A percentile compares a stretch with the other conserved stretches of the same genome.
These are phyloP conservation scores for Triangularia verruculosa DNA, from an alignment of 2,329 filamentous ascomycete species.

Conservation along the genomic window DNA sequence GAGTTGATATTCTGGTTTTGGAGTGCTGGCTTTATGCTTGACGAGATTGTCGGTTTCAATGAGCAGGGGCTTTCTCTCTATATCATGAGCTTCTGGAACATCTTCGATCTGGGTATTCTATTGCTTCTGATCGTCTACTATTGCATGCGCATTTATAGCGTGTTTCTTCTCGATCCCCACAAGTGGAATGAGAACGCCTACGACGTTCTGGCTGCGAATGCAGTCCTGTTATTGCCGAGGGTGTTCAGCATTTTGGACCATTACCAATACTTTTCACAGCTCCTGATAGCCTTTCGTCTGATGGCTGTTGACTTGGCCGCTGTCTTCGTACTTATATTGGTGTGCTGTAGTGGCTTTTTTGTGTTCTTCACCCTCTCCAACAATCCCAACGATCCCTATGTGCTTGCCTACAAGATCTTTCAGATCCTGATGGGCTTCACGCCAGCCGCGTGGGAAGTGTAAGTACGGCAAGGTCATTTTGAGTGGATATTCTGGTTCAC, in stretches of 20 bases:
- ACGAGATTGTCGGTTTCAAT: slow-evolving; percentile 93
- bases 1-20: slow-evolving; percentile 96
- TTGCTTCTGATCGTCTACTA: slow-evolving; percentile 86
- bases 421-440: slow-evolving; percentile 96
- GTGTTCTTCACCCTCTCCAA: slow-evolving; percentile 87
- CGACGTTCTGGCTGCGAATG: slow-evolving; percentile 88
- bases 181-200: slow-evolving; percentile 82
- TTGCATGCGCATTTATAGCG: slow-evolving; percentile 81
- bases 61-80: slow-evolving; percentile 96
- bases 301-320: slow-evolving; percentile 90
- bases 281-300: slow-evolving; percentile 88
- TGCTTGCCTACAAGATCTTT: slow-evolving; percentile 86
- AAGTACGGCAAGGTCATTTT: slow-evolving; percentile 33
- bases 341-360: slow-evolving; percentile 91
- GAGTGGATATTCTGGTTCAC: background rate
- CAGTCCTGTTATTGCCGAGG: slow-evolving; percentile 82
- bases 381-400: slow-evolving; percentile 64
- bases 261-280: slow-evolving; percentile 92
- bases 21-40: slow-evolving; percentile 95
- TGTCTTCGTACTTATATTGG: slow-evolving; percentile 77
- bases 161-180: slow-evolving; percentile 74
- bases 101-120: slow-evolving; percentile 88
- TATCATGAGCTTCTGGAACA: slow-evolving; percentile 97
- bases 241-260: slow-evolving; percentile 93
- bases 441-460: slow-evolving; percentile 90